Base-by-base conservation (phyloP, 768 basidiomycete species). In the Podaxis sp. region DNA sequence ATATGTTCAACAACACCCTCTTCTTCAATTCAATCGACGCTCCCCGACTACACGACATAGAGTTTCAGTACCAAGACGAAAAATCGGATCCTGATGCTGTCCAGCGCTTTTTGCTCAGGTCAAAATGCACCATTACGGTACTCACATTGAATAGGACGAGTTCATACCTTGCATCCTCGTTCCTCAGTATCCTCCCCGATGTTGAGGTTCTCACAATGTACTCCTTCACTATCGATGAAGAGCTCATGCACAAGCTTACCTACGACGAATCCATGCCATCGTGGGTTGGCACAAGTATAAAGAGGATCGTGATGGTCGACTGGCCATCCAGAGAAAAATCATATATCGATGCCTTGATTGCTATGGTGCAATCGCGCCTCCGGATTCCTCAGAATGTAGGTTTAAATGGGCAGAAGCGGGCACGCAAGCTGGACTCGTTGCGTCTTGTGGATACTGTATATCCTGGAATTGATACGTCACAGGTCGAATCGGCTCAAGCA, bases 321-420 rank as follows among this genome's bases (percentile, higher is more conserved):
- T 18, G 44, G 3, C 3, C 50, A 5, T 23, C 40, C 14, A 14
- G n/a, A 5, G 37, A 21, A 16, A 13, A 48, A 6, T 13, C 6
- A 2, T 21, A 1, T 3, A 23, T 23, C 23, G 38, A 57, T 5
- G 50, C 38, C 1, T 53, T 59, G n/a, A 18, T 36, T 2, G 1
- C 4, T 9, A 59, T 59, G 59, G n/a, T 59, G n/a, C 18, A 53
- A 35, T 59, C 51, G 13, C 59, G 59, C 25, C 50, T 59, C 7
- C 38, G 23, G n/a, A 23, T 18, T 6, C 50, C 51, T 11, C 14
- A 23, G 6, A 18, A 47, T n/a, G 0, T 16, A 7, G n/a, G n/a
- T 1, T 5, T 5, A n/a, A 10, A 18, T 42, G 23, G 37, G 38
- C 21, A 18, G 14, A 37, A 6, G 5, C 25, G 6, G 46, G 27